Conservation (phyloP, 148 eudicot genomes). For the Chenopodium suecicum region DNA sequence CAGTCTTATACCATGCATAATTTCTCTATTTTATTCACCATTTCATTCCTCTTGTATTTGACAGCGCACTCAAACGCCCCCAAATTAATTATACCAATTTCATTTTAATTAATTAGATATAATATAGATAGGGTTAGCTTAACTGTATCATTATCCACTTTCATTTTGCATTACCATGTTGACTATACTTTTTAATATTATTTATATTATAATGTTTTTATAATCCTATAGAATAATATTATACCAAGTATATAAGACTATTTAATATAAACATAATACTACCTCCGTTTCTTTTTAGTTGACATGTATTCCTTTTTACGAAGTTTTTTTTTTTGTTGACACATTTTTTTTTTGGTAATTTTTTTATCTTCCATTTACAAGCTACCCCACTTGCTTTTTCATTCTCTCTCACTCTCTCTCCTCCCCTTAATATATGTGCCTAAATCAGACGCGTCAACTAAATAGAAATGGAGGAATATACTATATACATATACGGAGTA, state of each 20-base stretch:
- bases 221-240: neutral
- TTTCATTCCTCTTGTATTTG: neutral
- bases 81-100: neutral
- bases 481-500: no score
- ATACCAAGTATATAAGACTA: neutral
- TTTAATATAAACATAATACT: neutral
- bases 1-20: neutral
- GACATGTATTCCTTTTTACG: no score
- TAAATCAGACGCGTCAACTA: no score
- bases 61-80: neutral
- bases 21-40: neutral
- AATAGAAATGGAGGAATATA: no score
- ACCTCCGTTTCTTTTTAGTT: no score
- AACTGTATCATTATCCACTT: constrained; percentile 26
- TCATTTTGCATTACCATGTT: constrained; percentile 1
- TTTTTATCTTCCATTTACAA: no score
- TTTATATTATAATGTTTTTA: no score
- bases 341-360: no score
- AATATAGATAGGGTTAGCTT: constrained; percentile 20
- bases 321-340: no score
- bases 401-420: no score
- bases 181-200: neutral
- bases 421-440: no score
- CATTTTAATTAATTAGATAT: neutral
- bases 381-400: no score